Evolutionary conservation across 2,329 filamentous ascomycete genomes (phyloP).

Genomic region (Cordyceps tenuipes): DNA sequence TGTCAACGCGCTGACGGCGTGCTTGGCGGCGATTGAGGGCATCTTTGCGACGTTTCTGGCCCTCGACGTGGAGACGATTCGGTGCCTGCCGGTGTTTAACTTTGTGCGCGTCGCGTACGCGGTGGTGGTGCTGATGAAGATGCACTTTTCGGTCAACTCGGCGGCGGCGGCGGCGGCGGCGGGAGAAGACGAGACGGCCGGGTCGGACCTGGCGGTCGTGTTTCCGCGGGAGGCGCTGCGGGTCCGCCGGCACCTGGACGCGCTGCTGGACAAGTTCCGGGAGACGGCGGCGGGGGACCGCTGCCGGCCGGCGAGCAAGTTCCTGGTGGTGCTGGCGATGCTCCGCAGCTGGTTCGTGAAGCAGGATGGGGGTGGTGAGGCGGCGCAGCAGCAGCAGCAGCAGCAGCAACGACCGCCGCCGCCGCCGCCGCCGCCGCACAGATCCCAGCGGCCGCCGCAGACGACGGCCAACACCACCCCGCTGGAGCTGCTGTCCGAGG

Average conservation of each 20-base stretch:
- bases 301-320: slow-evolving; percentile 60
- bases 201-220: slow-evolving; percentile 59
- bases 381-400: background rate
- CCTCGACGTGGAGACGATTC: slow-evolving; percentile 50
- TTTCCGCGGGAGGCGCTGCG: slow-evolving; percentile 61
- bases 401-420: slow-evolving; percentile 11
- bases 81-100: slow-evolving; percentile 60
- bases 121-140: slow-evolving; percentile 63
- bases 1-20: slow-evolving; percentile 58
- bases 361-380: slow-evolving; percentile 23
- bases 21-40: slow-evolving; percentile 56
- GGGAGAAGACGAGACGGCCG: too few relatives aligned
- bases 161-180: slow-evolving; percentile 26
- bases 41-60: slow-evolving; percentile 57
- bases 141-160: slow-evolving; percentile 59
- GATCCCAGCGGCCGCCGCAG: slow-evolving; percentile 13
- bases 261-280: slow-evolving; percentile 60
- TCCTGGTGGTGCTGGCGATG: slow-evolving; percentile 62
- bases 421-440: slow-evolving; percentile 12
- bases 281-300: slow-evolving; percentile 54
- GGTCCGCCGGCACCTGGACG: slow-evolving; percentile 57
- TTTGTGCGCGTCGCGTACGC: slow-evolving; percentile 66
- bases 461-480: slow-evolving; percentile 42
- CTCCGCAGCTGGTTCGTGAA: slow-evolving; percentile 61
- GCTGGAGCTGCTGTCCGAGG: slow-evolving; percentile 48